phyloP scores from a whole-genome alignment of 768 basidiomycete genomes.

The Pulveroboletus frians region DNA sequence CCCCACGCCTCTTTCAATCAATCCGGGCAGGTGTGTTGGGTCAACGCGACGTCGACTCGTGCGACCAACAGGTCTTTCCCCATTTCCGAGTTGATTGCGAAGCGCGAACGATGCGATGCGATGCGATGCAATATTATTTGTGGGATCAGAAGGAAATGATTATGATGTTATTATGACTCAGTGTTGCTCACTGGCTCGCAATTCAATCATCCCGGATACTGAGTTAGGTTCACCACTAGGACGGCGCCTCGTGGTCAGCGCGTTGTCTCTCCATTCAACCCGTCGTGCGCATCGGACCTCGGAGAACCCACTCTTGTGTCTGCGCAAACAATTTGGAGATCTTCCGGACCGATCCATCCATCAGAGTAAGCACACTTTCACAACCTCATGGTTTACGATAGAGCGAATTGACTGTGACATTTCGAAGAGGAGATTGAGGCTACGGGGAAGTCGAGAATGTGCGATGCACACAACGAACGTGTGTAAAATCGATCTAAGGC shows the following conservation, averaged over 20 bases:
- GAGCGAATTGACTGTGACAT: slow-evolving; percentile 14
- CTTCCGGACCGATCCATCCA: slow-evolving; percentile 15
- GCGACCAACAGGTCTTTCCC: background rate
- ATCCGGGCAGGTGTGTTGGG: background rate
- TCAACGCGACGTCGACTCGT: background rate
- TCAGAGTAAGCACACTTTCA: slow-evolving; percentile 8
- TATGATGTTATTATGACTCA: background rate
- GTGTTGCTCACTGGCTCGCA: background rate
- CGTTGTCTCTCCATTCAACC: slow-evolving; percentile 17
- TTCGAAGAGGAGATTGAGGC: slow-evolving; percentile 1
- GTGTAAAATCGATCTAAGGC: slow-evolving; percentile 11
- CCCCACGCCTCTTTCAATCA: background rate
- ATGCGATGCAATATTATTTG: background rate
- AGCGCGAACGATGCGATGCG: background rate
- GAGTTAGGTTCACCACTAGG: slow-evolving; percentile 20
- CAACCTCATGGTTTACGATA: slow-evolving; percentile 6
- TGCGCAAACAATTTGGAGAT: slow-evolving; percentile 12
- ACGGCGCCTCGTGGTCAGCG: slow-evolving; percentile 23
- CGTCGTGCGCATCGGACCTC: slow-evolving; percentile 20
- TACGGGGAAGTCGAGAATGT: slow-evolving; percentile 12
- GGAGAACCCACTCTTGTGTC: slow-evolving; percentile 22
- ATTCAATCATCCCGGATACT: background rate
- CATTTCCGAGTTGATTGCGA: slow-evolving; percentile 8
- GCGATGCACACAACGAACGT: slow-evolving; percentile 15
- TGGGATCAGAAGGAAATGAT: background rate